Percentiles rank a stretch among this genome's conserved stretches.
Conservation (phyloP, 305 asterid genomes). For the Plantago rigida region DNA sequence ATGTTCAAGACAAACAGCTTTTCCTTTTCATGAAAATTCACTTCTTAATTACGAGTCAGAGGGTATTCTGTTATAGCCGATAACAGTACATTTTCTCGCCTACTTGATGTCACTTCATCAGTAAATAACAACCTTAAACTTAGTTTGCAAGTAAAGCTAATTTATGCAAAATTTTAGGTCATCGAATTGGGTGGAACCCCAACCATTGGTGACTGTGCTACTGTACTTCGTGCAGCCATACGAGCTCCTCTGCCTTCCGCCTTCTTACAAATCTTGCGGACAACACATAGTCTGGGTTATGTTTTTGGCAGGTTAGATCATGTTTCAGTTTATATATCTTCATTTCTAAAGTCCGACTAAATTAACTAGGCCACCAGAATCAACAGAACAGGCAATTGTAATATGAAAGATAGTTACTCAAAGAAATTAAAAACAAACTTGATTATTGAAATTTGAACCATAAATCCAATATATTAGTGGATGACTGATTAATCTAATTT, state of each 20-base stretch:
- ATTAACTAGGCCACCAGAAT: not conserved
- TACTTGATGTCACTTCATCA: constrained; percentile 11
- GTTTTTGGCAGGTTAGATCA: constrained; percentile 63
- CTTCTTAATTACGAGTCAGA: too few relatives aligned
- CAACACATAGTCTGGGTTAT: constrained; percentile 69
- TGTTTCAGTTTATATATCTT: constrained; percentile 9
- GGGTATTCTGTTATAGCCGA: not conserved
- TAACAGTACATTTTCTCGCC: not conserved
- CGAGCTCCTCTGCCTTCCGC: constrained; percentile 93
- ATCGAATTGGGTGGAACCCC: constrained; percentile 88
- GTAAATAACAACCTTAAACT: constrained; percentile 9
- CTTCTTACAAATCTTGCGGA: constrained; percentile 82
- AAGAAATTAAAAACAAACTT: not conserved
- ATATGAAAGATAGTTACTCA: not conserved
- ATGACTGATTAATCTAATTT: too few relatives aligned
- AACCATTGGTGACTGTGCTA: constrained; percentile 90
- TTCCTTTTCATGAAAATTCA: too few relatives aligned
- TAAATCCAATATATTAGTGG: too few relatives aligned
- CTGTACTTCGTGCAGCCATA: constrained; percentile 85
- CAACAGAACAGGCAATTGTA: not conserved
- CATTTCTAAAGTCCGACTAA: not conserved
- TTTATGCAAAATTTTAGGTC: constrained; percentile 41
- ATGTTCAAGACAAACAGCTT: too few relatives aligned
- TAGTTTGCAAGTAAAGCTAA: constrained; percentile 19
- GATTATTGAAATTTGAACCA: not conserved